These are phyloP conservation scores for Fusarium sp. DNA, from an alignment of 2,329 filamentous ascomycete genomes.

Conservation along the genomic window DNA sequence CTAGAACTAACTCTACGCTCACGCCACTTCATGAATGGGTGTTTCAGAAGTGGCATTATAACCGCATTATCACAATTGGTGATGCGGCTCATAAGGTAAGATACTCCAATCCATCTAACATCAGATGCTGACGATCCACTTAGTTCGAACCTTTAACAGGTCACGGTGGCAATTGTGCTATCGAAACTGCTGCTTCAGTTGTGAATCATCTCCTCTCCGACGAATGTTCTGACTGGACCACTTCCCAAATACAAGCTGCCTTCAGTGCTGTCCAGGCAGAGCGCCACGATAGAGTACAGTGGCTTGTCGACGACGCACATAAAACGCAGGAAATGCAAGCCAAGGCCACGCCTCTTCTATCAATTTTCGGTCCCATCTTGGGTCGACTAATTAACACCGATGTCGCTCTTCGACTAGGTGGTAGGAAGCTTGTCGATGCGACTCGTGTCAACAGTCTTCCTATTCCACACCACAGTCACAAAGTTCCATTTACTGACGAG, in stretches of 20 bases:
- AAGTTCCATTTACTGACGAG: background rate
- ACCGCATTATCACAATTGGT: conserved; percentile 1
- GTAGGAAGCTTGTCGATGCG: background rate
- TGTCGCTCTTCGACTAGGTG: rapidly evolving
- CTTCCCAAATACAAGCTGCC: background rate
- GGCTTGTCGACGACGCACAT: conserved; percentile 1
- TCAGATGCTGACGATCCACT: rapidly evolving
- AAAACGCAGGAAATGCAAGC: background rate
- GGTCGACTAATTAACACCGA: rapidly evolving
- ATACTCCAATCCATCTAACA: rapidly evolving
- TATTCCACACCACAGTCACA: background rate
- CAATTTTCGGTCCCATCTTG: background rate
- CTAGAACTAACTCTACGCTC: background rate
- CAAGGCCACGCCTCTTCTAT: background rate
- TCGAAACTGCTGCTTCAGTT: conserved; percentile 3
- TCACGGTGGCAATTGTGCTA: background rate
- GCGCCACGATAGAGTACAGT: background rate
- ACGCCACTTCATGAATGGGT: conserved; percentile 11
- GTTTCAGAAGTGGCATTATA: conserved; percentile 15
- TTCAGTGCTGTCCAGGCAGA: background rate
- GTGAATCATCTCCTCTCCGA: background rate
- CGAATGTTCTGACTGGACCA: background rate
- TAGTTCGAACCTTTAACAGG: conserved; percentile 5
- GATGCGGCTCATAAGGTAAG: conserved; percentile 24
- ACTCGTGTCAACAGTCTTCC: background rate